These are phyloP conservation scores for Backusella psychrophila DNA, from an alignment of 192 early-diverging fungal species.

Conservation along the genomic window DNA sequence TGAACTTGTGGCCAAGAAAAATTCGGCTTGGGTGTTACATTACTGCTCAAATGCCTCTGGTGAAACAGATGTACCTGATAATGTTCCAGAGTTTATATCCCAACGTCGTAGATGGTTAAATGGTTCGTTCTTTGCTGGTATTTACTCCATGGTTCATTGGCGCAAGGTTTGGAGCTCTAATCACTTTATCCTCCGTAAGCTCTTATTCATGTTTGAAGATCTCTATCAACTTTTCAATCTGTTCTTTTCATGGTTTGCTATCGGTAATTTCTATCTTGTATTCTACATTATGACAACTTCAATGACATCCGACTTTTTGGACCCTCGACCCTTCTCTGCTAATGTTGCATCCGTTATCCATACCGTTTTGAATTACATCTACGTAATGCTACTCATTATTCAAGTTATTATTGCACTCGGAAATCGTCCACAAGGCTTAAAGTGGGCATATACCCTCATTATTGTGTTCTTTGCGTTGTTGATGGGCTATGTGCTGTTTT, in stretches of 20 bases:
- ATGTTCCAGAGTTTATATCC: constrained; percentile 70
- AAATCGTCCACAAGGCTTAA: constrained; percentile 91
- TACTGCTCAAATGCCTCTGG: constrained; percentile 68
- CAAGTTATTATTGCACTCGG: constrained; percentile 90
- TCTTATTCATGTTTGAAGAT: constrained; percentile 61
- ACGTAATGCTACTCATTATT: constrained; percentile 68
- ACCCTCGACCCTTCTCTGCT: constrained; percentile 30
- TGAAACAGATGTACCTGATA: constrained; percentile 80
- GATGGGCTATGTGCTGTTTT: constrained; percentile 40
- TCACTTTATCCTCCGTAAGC: constrained; percentile 61
- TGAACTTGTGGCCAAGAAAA: constrained; percentile 72
- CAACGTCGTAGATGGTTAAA: constrained; percentile 83
- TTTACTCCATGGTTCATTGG: constrained; percentile 67
- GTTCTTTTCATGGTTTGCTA: constrained; percentile 62
- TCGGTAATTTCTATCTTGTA: constrained; percentile 86
- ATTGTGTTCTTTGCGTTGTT: constrained; percentile 60
- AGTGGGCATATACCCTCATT: constrained; percentile 69
- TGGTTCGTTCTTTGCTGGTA: constrained; percentile 78
- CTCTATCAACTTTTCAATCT: constrained; percentile 68
- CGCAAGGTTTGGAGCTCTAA: constrained; percentile 62
- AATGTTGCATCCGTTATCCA: constrained; percentile 32
- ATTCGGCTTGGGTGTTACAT: constrained; percentile 63
- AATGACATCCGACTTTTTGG: constrained; percentile 34
- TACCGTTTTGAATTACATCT: constrained; percentile 42
- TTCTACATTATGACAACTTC: constrained; percentile 80